Evolutionary conservation across 176 grass and related monocot species (phyloP).

Genomic region (Carex myosuroides): DNA sequence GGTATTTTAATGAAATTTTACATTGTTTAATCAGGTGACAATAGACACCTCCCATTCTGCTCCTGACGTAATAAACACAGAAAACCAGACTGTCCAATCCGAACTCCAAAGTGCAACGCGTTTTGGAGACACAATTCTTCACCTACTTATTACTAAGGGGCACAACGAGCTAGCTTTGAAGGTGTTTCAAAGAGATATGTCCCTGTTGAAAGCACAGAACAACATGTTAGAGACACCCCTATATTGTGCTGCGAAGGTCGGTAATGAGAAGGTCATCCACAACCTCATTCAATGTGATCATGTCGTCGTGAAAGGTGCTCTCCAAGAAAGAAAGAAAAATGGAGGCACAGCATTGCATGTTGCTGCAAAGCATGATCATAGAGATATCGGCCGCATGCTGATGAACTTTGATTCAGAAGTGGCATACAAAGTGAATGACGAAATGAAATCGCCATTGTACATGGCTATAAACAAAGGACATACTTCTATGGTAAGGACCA

Average conservation of each 20-base stretch:
- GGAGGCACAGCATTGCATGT: slow-evolving; percentile 10
- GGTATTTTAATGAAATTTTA: no score
- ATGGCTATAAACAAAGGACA: no score
- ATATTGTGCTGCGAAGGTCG: background rate
- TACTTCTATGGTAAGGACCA: rapidly evolving
- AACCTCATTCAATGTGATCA: background rate
- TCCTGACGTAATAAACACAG: no score
- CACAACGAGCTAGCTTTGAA: background rate
- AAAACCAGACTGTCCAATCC: background rate
- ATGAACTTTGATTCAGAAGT: background rate
- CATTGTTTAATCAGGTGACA: no score
- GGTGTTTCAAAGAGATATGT: no score
- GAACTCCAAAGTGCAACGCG: background rate
- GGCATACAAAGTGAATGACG: background rate
- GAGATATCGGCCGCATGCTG: background rate
- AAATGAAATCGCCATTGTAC: background rate
- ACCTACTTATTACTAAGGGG: background rate
- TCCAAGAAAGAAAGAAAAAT: background rate
- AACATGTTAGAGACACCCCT: background rate
- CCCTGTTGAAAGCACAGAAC: background rate
- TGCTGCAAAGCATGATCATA: background rate
- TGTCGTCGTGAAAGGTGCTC: background rate
- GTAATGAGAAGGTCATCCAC: background rate
- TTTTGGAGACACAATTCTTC: background rate
- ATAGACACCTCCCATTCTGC: no score